Evolutionary conservation across 768 basidiomycete genomes (phyloP).

Genomic region (Pisolithus tinctorius): DNA sequence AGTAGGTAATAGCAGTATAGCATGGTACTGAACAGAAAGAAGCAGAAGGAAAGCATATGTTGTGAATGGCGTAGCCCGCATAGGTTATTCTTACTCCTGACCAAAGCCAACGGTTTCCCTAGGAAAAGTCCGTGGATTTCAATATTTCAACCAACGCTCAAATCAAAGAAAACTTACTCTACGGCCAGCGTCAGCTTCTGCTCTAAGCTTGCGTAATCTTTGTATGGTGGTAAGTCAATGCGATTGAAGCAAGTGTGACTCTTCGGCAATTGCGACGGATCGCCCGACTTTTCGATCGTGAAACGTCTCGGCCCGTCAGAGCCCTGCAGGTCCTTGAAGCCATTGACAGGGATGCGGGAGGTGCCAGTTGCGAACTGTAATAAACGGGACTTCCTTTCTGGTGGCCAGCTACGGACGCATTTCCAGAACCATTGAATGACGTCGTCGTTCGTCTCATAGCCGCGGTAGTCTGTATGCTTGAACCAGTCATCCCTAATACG

Average conservation of each 20-base stretch:
- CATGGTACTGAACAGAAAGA: background rate
- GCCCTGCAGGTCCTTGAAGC: slow-evolving; percentile 97
- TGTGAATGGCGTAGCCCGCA: background rate
- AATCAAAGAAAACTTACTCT: slow-evolving; percentile 53
- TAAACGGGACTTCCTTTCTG: slow-evolving; percentile 94
- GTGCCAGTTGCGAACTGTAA: slow-evolving; percentile 97
- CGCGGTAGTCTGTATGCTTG: slow-evolving; percentile 98
- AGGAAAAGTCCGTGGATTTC: slow-evolving; percentile 9
- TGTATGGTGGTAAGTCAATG: slow-evolving; percentile 97
- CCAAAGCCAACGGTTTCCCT: slow-evolving; percentile 94
- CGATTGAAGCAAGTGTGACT: slow-evolving; percentile 95
- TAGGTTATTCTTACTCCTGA: slow-evolving; percentile 57
- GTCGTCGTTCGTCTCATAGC: slow-evolving; percentile 91
- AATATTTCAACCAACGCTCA: slow-evolving; percentile 8
- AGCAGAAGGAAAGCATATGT: slow-evolving; percentile 7
- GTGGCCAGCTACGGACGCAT: slow-evolving; percentile 94
- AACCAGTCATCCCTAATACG: slow-evolving; percentile 84
- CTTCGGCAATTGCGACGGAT: slow-evolving; percentile 94
- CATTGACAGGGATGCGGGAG: slow-evolving; percentile 95
- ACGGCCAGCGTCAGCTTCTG: slow-evolving; percentile 93
- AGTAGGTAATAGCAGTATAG: slow-evolving; percentile 2
- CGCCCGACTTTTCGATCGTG: slow-evolving; percentile 98
- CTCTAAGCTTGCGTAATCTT: slow-evolving; percentile 89
- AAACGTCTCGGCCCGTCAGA: slow-evolving; percentile 96
- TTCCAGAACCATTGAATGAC: slow-evolving; percentile 99